These are phyloP conservation scores for Russula earlei DNA, from an alignment of 768 basidiomycete species.

Conservation along the genomic window DNA sequence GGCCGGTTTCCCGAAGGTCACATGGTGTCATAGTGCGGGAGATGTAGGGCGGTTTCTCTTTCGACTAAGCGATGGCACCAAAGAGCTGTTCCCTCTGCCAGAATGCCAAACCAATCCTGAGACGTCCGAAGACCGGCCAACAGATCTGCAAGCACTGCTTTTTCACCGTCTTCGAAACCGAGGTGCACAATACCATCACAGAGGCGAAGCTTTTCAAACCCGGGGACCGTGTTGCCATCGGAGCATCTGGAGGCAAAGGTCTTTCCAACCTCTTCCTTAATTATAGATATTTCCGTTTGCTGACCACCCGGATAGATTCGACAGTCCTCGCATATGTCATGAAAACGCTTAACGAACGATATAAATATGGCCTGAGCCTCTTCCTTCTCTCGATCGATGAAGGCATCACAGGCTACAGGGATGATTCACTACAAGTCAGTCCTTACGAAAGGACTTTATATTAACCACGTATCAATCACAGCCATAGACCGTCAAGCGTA, in stretches of 20 bases:
- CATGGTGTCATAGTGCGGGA: too few relatives aligned
- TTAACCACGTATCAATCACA: neutral
- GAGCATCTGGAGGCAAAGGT: constrained; percentile 97
- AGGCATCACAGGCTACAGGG: constrained; percentile 95
- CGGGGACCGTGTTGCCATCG: constrained; percentile 92
- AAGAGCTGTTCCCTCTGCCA: constrained; percentile 70
- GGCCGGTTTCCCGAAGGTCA: too few relatives aligned
- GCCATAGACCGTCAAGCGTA: constrained; percentile 88
- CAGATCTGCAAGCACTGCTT: constrained; percentile 96
- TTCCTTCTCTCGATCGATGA: constrained; percentile 96
- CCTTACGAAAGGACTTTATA: neutral
- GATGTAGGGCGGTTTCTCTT: too few relatives aligned
- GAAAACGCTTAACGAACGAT: constrained; percentile 90
- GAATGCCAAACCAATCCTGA: constrained; percentile 74
- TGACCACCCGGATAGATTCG: constrained; percentile 52
- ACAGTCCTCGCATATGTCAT: constrained; percentile 97
- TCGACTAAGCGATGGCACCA: constrained; percentile 73
- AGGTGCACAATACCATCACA: constrained; percentile 92
- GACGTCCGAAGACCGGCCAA: constrained; percentile 93
- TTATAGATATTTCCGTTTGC: neutral
- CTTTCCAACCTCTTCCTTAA: neutral
- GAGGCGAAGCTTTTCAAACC: constrained; percentile 74
- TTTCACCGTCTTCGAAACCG: constrained; percentile 95
- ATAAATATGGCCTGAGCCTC: constrained; percentile 83
- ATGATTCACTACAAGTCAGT: constrained; percentile 87